Percentiles rank a stretch among this genome's conserved stretches.
phyloP scores from a whole-genome alignment of 495 filamentous ascomycete genomes.

The Penicillium atrosanguineum region DNA sequence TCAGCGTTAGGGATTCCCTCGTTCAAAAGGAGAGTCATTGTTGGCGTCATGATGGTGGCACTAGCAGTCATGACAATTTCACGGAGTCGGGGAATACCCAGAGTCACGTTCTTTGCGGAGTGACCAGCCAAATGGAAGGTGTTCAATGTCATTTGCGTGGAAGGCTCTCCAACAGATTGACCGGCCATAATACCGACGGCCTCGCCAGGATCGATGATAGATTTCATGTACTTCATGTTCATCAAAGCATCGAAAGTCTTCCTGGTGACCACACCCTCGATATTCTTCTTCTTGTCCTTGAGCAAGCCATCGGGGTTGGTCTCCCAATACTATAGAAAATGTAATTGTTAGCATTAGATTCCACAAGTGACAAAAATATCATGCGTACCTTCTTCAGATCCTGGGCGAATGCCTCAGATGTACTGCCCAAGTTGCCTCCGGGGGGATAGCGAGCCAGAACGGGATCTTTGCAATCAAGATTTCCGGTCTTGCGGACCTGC shows the following conservation, averaged over 20 bases:
- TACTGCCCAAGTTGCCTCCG: slow-evolving; percentile 73
- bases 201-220: slow-evolving; percentile 92
- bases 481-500: slow-evolving; percentile 66
- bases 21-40: slow-evolving; percentile 83
- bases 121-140: slow-evolving; percentile 99
- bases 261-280: slow-evolving; percentile 55
- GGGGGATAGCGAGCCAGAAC: slow-evolving; percentile 72
- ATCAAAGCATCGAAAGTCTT: slow-evolving; percentile 79
- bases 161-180: slow-evolving; percentile 95
- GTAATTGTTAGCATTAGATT: slow-evolving; percentile 17
- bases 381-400: slow-evolving; percentile 52
- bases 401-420: slow-evolving; percentile 80
- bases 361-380: neutral
- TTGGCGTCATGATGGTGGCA: slow-evolving; percentile 78
- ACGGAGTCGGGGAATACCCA: slow-evolving; percentile 94
- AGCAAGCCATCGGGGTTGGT: slow-evolving; percentile 72
- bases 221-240: slow-evolving; percentile 88
- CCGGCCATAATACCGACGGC: slow-evolving; percentile 97
- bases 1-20: slow-evolving; percentile 67
- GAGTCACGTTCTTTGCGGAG: slow-evolving; percentile 96
- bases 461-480: slow-evolving; percentile 71
- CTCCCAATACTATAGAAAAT: slow-evolving; percentile 62
- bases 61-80: slow-evolving; percentile 99
- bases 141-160: slow-evolving; percentile 99
- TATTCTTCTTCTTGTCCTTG: slow-evolving; percentile 69